Evolutionary conservation across 176 grass and related monocot species (phyloP).

Genomic region (Neostapfia colusana): DNA sequence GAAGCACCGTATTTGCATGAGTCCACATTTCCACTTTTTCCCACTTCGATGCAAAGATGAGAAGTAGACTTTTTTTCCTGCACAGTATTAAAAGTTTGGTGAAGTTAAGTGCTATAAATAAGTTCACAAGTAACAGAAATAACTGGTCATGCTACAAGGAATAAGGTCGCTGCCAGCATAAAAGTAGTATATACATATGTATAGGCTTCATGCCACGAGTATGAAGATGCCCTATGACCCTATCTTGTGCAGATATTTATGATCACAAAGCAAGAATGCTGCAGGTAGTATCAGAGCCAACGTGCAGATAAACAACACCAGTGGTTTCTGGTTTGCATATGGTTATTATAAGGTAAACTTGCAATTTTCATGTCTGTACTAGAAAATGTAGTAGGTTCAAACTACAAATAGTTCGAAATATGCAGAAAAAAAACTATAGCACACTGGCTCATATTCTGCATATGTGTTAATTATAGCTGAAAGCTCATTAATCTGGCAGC

Average conservation of each 20-base stretch:
- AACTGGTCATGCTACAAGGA: background rate
- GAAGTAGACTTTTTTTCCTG: conserved; percentile 69
- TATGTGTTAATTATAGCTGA: background rate
- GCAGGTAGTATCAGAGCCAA: background rate
- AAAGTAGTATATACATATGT: background rate
- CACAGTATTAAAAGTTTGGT: conserved; percentile 11
- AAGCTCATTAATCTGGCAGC: background rate
- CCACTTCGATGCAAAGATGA: conserved; percentile 76
- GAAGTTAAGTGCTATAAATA: background rate
- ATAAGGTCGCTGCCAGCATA: background rate
- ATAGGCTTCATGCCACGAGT: background rate
- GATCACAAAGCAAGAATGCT: background rate
- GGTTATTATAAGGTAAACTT: background rate
- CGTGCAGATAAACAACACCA: background rate
- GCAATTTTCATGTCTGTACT: background rate
- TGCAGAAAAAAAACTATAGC: background rate
- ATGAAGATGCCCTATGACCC: background rate
- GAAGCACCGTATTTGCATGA: conserved; percentile 66
- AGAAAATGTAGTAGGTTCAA: background rate
- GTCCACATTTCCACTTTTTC: conserved; percentile 67
- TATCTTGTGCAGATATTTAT: conserved; percentile 11
- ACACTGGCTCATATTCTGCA: background rate
- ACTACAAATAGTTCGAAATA: background rate
- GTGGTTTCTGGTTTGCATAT: background rate
- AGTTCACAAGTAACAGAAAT: conserved; percentile 26